Base-by-base conservation (phyloP, 176 grass and related monocot genomes). In the Aegilops tauschii region DNA sequence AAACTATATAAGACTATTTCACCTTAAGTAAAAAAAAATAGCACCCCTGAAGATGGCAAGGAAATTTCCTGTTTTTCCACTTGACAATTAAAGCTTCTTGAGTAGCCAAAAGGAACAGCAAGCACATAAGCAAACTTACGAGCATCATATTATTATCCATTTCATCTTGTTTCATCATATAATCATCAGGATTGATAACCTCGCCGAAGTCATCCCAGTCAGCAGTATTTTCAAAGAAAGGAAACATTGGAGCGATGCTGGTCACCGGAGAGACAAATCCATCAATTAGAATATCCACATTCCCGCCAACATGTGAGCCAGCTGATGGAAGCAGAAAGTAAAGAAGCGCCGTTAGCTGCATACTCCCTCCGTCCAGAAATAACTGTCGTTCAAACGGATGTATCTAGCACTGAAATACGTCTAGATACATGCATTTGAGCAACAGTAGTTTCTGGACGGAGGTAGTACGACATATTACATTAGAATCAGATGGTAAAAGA, bases 151-250 rank as follows among this genome's bases (percentile, higher is more conserved):
- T 29, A 87, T 90, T 89, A 84, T 95, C 90, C 81, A 83, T 81
- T 25, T 98, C 93, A 87, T 98, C 93, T 89, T 95, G 93, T 83
- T 95, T 93, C 76, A 90, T 92, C 73, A 91, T 87, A 86, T 98
- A 98, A 82, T 98, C 92, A 89, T 98, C 96, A 86, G 96, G 96
- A 89, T 95, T 91, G 85, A 98, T 95, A 78, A 98, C 90, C 90
- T 98, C 96, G 80, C 96, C 96, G 34, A 95, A 98, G 89, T 98
- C 96, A 93, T 98, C 93, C 96, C 96, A 98, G 69, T 94, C 92
- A 75, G 90, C 90, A 81, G 83, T 91, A 77, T 87, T 98, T 87
- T 98, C 90, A 76, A 98, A 98, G 82, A 94, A 95, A 17, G 96
- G 96, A 86, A 98, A 98, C 92, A 98, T 98, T 86, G 96, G 93